Conservation (phyloP, 1,284 basidiomycete genomes). For the Puccinia horiana region DNA sequence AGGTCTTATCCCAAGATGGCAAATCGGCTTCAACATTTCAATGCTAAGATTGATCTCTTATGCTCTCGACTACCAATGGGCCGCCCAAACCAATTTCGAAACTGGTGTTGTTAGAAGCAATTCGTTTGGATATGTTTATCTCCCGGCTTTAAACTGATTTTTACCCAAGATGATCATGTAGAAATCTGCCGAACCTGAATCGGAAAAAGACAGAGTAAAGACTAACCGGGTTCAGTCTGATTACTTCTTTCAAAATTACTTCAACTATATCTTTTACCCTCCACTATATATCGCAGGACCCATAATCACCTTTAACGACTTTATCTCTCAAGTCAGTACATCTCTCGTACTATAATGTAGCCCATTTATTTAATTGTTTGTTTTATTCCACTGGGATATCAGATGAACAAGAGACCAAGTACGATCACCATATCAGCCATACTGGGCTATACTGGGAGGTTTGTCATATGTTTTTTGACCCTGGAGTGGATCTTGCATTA, state of each 20-base stretch:
- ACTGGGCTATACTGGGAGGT: slow-evolving; percentile 70
- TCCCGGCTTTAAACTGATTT: neutral
- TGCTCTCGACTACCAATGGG: slow-evolving; percentile 87
- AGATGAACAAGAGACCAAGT: slow-evolving; percentile 61
- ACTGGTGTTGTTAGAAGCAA: neutral
- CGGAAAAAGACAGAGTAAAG: slow-evolving; percentile 67
- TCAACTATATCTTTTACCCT: slow-evolving; percentile 81
- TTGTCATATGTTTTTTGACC: slow-evolving; percentile 71
- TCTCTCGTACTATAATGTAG: slow-evolving; percentile 18
- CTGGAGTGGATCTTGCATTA: slow-evolving; percentile 92
- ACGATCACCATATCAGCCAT: slow-evolving; percentile 60
- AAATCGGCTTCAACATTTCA: slow-evolving; percentile 92
- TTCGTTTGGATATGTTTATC: neutral
- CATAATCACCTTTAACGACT: slow-evolving; percentile 95
- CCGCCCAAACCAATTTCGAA: slow-evolving; percentile 48
- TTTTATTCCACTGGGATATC: neutral
- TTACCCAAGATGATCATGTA: neutral
- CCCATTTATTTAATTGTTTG: slow-evolving; percentile 17
- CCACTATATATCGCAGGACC: slow-evolving; percentile 95
- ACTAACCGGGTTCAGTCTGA: slow-evolving; percentile 62
- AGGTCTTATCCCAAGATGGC: slow-evolving; percentile 82
- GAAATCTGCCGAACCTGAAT: slow-evolving; percentile 46
- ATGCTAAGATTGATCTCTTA: slow-evolving; percentile 93
- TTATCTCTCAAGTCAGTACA: slow-evolving; percentile 75
- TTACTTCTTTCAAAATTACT: slow-evolving; percentile 67